Evolutionary conservation across 2,329 filamentous ascomycete genomes (phyloP), one percentile per base, ranked within the genome.

Genomic region (Nemania sp.): DNA sequence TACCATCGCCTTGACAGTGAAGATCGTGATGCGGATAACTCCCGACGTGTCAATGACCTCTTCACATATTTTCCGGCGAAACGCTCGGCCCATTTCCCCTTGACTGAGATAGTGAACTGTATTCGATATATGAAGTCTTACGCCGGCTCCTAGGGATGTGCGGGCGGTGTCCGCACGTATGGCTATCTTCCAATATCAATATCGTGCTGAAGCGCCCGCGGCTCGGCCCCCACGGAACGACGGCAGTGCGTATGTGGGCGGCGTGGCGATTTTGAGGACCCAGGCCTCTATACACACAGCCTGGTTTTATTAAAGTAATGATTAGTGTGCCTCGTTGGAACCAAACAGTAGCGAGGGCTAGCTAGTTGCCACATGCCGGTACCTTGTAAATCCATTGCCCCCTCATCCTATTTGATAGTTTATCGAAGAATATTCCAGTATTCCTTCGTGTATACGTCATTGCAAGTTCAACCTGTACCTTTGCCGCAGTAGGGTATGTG

Each of bases 41-140:
- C 62, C 62, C 62, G 62, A 59, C 22, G 29, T 26, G 26, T 29
- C 24, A 18, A 27, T 54, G 13, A 43, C 8, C 18, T 32, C 22
- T 18, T 26, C 20, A 55, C 20, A 38, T 22, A 64, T 38, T 5
- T 5, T 45, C 43, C 66, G 66, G 62, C 32, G 57, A 38, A 66
- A 66, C 47, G 8, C 62, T 68, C 62, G 66, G 66, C 62, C 53
- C 26, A 49, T 57, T 55, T 56, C 6, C 5, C 47, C 53, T 18
- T 43, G 20, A 11, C 27, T 49, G 26, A 47, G 22, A 22, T 47
- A 20, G 8, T 54, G 13, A 26, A 45, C 8, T 54, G 32, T 59
- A 29, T 60, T 45, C 35, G 18, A 58, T 66, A 59, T 62, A 62
- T 68, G 58, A 62, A 43, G 20, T 38, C 56, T 27, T 11, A 41